Percentiles rank a stretch among this genome's conserved stretches.
These are phyloP conservation scores for Trichosanthes cucumerina DNA, from an alignment of 306 rosid genomes.

Conservation along the genomic window DNA sequence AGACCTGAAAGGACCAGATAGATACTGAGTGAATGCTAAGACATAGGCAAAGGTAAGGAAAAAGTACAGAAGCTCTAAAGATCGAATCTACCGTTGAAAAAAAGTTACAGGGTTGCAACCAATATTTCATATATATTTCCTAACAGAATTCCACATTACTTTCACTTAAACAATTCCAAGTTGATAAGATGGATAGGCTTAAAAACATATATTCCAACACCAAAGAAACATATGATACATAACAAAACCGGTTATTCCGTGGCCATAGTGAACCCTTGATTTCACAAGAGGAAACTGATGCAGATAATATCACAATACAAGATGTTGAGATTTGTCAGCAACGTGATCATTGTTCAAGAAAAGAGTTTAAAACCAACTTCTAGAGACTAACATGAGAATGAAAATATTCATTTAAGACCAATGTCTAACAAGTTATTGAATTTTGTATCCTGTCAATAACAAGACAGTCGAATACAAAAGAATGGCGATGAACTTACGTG, in stretches of 20 bases:
- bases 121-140: neutral
- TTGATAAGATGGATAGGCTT: neutral
- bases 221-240: neutral
- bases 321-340: neutral
- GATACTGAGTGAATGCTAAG: neutral
- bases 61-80: neutral
- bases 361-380: neutral
- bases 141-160: neutral
- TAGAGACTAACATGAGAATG: neutral
- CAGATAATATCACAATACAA: neutral
- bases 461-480: neutral
- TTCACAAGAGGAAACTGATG: neutral
- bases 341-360: neutral
- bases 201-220: neutral
- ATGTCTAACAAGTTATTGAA: neutral
- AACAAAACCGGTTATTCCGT: no score
- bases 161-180: neutral
- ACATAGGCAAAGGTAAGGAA: neutral
- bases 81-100: neutral
- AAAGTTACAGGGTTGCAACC: neutral
- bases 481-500: constrained; percentile 8
- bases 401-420: neutral
- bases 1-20: constrained; percentile 2
- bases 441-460: neutral
- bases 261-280: no score